Evolutionary conservation across 169 alveolate species (phyloP).

Genomic region (Toxoplasma gondii): DNA sequence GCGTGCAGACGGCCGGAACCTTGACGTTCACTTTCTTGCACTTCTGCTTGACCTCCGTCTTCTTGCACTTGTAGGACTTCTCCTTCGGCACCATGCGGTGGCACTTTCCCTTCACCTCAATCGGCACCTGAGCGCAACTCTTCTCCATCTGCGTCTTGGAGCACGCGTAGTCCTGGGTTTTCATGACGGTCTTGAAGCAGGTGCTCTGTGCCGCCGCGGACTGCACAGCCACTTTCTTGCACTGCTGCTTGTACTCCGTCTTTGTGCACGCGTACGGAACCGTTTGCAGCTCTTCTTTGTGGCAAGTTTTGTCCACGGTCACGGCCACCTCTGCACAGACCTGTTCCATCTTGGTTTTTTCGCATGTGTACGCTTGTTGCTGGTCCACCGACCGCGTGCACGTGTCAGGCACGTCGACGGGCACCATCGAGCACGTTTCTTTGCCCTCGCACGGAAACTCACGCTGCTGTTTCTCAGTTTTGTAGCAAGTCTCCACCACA

Average conservation of each 20-base stretch:
- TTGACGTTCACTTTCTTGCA: slow-evolving; percentile 61
- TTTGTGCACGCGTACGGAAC: slow-evolving; percentile 44
- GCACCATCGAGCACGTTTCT: slow-evolving; percentile 57
- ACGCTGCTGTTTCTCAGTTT: slow-evolving; percentile 56
- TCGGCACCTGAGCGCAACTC: slow-evolving; percentile 67
- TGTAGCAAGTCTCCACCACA: slow-evolving; percentile 62
- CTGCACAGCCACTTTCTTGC: slow-evolving; percentile 44
- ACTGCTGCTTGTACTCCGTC: slow-evolving; percentile 56
- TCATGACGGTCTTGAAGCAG: slow-evolving; percentile 58
- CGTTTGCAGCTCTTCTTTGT: slow-evolving; percentile 30
- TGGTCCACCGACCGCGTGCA: slow-evolving; percentile 49
- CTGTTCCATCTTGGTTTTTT: slow-evolving; percentile 43
- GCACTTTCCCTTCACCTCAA: slow-evolving; percentile 53
- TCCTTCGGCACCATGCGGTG: slow-evolving; percentile 62
- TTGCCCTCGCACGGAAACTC: slow-evolving; percentile 60
- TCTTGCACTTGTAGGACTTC: slow-evolving; percentile 66
- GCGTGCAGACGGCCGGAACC: slow-evolving; percentile 57
- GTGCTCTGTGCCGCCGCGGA: background rate
- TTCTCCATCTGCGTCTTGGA: slow-evolving; percentile 48
- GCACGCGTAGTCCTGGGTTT: slow-evolving; percentile 45
- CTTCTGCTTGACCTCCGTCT: slow-evolving; percentile 53
- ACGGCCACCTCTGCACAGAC: slow-evolving; percentile 49
- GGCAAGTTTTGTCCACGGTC: slow-evolving; percentile 50
- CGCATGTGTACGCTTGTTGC: slow-evolving; percentile 61
- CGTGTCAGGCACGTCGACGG: slow-evolving; percentile 50